Conservation (phyloP, 495 filamentous ascomycete genomes). For the Lophium mytilinum region DNA sequence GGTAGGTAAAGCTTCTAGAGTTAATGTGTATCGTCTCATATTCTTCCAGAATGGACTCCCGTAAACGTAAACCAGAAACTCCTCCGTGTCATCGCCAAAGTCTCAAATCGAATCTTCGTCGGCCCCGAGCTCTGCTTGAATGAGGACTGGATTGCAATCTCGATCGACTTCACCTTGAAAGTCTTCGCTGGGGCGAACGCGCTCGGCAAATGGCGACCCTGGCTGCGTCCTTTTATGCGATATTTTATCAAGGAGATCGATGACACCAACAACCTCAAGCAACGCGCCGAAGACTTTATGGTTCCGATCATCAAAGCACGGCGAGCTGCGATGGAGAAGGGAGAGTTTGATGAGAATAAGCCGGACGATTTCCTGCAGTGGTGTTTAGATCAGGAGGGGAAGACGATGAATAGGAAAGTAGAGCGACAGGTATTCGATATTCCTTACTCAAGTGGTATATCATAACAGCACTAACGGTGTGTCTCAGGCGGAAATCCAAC, state of each 20-base stretch:
- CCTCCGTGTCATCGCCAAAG: not conserved
- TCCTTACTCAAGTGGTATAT: no score
- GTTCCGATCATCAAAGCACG: constrained; percentile 17
- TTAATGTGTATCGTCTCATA: no score
- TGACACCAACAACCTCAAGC: not conserved
- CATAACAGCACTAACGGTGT: not conserved
- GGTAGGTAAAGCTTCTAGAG: no score
- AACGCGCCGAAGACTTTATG: not conserved
- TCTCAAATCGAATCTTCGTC: not conserved
- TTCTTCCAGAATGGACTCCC: not conserved
- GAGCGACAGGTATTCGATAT: no score
- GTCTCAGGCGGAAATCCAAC: constrained; percentile 11
- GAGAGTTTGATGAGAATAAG: constrained; percentile 2
- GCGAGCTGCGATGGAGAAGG: not conserved
- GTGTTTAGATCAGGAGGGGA: constrained; percentile 12
- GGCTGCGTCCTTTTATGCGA: not conserved
- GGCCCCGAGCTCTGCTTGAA: not conserved
- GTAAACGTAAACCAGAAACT: not conserved
- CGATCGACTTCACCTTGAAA: not conserved
- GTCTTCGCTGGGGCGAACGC: not conserved
- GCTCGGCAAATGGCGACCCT: not conserved
- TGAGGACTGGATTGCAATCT: not conserved
- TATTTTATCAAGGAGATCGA: not conserved
- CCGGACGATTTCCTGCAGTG: constrained; percentile 26
- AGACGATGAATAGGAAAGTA: no score